Evolutionary conservation across 768 basidiomycete genomes (phyloP), one percentile per base, ranked within the genome.

Genomic region (Boletus coccyginus): DNA sequence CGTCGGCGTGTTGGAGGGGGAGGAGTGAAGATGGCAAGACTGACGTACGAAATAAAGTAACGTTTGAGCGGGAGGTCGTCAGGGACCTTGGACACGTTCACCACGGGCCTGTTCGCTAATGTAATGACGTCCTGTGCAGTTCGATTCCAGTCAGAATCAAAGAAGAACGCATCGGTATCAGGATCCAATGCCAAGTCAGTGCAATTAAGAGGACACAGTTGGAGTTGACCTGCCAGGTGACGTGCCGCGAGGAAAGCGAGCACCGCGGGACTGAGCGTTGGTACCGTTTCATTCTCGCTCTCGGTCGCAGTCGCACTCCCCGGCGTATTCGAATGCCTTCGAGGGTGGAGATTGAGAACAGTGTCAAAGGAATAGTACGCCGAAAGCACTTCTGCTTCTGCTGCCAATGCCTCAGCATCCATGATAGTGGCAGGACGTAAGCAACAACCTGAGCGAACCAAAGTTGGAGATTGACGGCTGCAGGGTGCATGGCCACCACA

Each of bases 41-140:
- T 16, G 40, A 41, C 83, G 65, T 43, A 66, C 60, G 84, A 85
- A 51, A 86, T 75, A 56, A 80, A 84, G 62, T 87, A 86, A 49
- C 81, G 71, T 5, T 78, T 79, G 36, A 84, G 62, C 8, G 83
- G 82, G 38, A 79, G 66, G 14, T 73, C 70, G 58, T 79, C 77
- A 53, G 78, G 76, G 1, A 77, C 74, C 0, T 66, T 58, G 3
- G 56, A 62, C 3, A 59, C 53, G 9, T 19, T 48, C 21, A 84
- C 61, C 7, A 72, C 66, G 9, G 81, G 78, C 17, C 69, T 69
- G 32, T 60, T 63, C 14, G 78, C 62, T 11, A 84, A 48, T 7
- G 62, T 46, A 19, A 24, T 27, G 16, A 51, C 61, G 67, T 39
- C 76, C 74, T 51, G 70, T 47, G 17, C 66, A 38, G 21, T 21